Evolutionary conservation across 495 filamentous ascomycete species (phyloP).

Genomic region (Aspergillus sclerotiicarbonarius): DNA sequence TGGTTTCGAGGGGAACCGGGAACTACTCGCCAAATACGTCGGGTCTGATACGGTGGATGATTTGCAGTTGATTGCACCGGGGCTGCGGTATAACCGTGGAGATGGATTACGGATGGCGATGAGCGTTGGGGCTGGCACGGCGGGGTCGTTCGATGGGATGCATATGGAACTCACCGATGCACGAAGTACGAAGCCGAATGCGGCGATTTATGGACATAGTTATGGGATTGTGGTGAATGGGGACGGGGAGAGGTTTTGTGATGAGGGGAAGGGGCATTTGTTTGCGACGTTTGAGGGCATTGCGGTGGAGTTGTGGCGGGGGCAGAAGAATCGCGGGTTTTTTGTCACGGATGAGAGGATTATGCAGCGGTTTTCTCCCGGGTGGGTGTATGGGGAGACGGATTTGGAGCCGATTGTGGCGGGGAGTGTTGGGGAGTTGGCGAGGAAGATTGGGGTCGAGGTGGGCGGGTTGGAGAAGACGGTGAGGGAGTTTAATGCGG

Average conservation of each 20-base stretch:
- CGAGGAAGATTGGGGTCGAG: neutral
- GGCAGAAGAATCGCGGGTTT: neutral
- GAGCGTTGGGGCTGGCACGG: neutral
- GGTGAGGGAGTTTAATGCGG: neutral
- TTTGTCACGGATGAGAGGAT: neutral
- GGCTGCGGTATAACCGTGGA: neutral
- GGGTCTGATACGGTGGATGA: neutral
- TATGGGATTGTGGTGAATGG: neutral
- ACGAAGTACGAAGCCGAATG: neutral
- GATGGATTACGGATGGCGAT: neutral
- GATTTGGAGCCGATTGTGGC: neutral
- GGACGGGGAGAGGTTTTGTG: neutral
- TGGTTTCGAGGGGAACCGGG: neutral
- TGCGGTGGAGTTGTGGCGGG: neutral
- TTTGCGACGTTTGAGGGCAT: neutral
- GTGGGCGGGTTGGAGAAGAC: neutral
- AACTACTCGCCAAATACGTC: neutral
- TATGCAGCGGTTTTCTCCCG: neutral
- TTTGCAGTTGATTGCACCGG: neutral
- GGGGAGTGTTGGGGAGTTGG: neutral
- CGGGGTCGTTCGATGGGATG: neutral
- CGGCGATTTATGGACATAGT: neutral
- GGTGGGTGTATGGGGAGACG: neutral
- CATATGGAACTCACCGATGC: neutral
- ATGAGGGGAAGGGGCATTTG: neutral